A percentile compares a stretch with the other conserved stretches of the same genome.
Conservation (phyloP, 805 yeast genomes). For the Lachancea fermentati region DNA sequence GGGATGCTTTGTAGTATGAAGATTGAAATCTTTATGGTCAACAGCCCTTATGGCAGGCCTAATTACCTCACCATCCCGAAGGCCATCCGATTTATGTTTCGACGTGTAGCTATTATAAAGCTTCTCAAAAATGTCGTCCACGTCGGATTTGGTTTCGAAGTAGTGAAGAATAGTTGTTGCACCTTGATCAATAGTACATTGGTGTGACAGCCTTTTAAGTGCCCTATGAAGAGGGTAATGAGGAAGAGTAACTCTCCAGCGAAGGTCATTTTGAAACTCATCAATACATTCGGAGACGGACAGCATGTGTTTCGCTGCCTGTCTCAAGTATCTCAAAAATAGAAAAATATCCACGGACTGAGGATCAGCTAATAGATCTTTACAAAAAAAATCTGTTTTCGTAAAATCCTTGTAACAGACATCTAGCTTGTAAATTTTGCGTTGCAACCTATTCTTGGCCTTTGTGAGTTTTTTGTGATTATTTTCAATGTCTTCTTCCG, state of each 20-base stretch:
- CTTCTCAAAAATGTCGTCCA: slow-evolving; percentile 41
- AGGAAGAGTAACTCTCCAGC: slow-evolving; percentile 36
- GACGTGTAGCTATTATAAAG: slow-evolving; percentile 43
- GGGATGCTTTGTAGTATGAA: slow-evolving; percentile 34
- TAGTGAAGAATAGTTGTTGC: slow-evolving; percentile 40
- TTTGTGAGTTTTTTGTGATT: slow-evolving; percentile 8
- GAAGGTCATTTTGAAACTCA: slow-evolving; percentile 19
- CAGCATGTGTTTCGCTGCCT: slow-evolving; percentile 35
- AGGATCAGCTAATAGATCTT: slow-evolving; percentile 33
- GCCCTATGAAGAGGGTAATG: slow-evolving; percentile 39
- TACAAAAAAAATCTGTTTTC: slow-evolving; percentile 32
- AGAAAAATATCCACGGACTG: slow-evolving; percentile 37
- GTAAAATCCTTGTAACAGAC: slow-evolving; percentile 34
- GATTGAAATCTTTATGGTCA: slow-evolving; percentile 39
- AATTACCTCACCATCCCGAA: neutral
- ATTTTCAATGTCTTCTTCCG: slow-evolving; percentile 2
- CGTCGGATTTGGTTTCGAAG: slow-evolving; percentile 39
- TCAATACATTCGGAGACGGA: slow-evolving; percentile 22
- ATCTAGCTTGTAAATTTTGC: slow-evolving; percentile 32
- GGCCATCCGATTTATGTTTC: slow-evolving; percentile 22
- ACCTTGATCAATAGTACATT: slow-evolving; percentile 43
- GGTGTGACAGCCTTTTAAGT: slow-evolving; percentile 37
- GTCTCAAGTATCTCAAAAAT: slow-evolving; percentile 37
- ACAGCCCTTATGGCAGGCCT: slow-evolving; percentile 33
- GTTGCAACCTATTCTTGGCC: slow-evolving; percentile 22